Evolutionary conservation across 768 basidiomycete genomes (phyloP), one percentile per base, ranked within the genome.

Genomic region (Auriscalpium orientale): DNA sequence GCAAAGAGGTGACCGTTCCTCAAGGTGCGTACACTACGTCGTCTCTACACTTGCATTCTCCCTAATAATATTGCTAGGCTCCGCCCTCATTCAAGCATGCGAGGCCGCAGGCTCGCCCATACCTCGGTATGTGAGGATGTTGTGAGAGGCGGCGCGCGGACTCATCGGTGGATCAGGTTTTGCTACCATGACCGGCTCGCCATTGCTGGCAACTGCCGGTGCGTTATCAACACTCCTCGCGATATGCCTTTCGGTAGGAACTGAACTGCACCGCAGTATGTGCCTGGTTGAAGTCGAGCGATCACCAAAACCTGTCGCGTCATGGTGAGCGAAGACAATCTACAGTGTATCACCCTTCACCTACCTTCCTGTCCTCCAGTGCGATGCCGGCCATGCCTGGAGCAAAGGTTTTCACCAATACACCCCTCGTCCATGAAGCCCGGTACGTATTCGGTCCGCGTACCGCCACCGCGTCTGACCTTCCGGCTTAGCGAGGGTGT

Each of bases 331-430:
- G 4, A 28, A 5, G 28, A 28, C 4, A 28, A 7, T 28, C 28
- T 28, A 28, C 28, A 28, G 28, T 28, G 5, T 28, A 1, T 28
- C 28, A 28, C 28, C 28, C 2, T 28, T 28, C 28, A 28, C 28
- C 28, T 28, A 28, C 28, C 28, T 28, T 28, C 28, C 28, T 28
- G 28, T 28, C 28, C 40, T n/a, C 6, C 21, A 91, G 89, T 70
- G 95, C 97, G 6, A 95, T 97, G 89, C 97, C 97, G 40, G 97
- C 95, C 18, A 94, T 97, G 91, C 89, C 85, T 44, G 94, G 91
- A 48, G 75, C 89, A 16, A 93, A 91, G 65, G 93, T 97, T 13
- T 95, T 85, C 70, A 97, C 94, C 35, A 92, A 95, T 70, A 90
- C 89, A 2, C 94, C 94, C 35, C 75, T 94, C 6, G 89, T 92